Evolutionary conservation across 768 basidiomycete species (phyloP).

Genomic region (Rhodotorula paludigena): DNA sequence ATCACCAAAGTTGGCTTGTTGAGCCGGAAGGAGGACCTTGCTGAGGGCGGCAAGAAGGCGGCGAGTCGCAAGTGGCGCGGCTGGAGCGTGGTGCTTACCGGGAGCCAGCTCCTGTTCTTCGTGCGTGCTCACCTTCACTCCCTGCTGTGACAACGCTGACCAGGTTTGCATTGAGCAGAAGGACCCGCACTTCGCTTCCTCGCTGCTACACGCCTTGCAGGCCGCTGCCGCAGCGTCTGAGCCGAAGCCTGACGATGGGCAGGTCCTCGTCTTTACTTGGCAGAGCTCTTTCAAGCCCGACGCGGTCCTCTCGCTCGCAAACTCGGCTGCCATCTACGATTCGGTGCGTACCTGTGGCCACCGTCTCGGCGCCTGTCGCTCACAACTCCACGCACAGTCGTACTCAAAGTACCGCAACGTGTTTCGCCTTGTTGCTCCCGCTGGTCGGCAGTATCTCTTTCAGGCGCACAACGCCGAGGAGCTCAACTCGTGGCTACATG

Average conservation of each 20-base stretch:
- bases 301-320: conserved; percentile 71
- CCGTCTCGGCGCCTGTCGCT: not conserved
- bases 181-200: conserved; percentile 24
- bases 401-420: conserved; percentile 60
- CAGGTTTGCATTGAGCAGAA: conserved; percentile 6
- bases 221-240: not conserved
- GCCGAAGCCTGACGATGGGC: conserved; percentile 28
- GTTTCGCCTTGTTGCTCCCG: conserved; percentile 69
- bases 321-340: conserved; percentile 75
- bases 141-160: not conserved
- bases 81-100: conserved; percentile 78
- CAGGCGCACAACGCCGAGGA: conserved; percentile 66
- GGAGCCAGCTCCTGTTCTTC: conserved; percentile 85
- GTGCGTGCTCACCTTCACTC: conserved; percentile 26
- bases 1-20: conserved; percentile 76
- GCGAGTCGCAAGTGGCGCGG: conserved; percentile 78
- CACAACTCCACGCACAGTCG: conserved; percentile 12
- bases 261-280: conserved; percentile 31
- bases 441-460: conserved; percentile 75
- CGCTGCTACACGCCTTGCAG: conserved; percentile 21
- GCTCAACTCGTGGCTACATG: conserved; percentile 81
- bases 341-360: conserved; percentile 36
- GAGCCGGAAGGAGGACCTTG: conserved; percentile 67
- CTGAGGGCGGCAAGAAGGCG: conserved; percentile 71
- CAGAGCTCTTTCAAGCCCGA: conserved; percentile 61